A percentile compares a stretch with the other conserved stretches of the same genome.
Conservation (phyloP, 495 filamentous ascomycete genomes). For the Lichina pygmaea region DNA sequence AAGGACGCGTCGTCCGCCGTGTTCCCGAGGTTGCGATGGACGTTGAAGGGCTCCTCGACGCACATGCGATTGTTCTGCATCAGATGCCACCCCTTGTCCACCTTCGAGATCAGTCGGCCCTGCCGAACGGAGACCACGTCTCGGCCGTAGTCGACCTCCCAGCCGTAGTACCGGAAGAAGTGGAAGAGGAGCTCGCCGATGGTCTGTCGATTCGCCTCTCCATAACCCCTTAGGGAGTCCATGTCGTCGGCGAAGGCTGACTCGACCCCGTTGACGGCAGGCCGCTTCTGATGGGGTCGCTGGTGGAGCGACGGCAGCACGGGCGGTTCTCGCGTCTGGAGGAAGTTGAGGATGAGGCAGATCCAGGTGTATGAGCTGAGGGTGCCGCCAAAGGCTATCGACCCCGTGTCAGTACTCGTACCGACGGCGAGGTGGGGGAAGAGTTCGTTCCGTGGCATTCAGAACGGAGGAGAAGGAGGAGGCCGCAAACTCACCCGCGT, state of each 20-base stretch:
- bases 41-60: slow-evolving; percentile 93
- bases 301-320: slow-evolving; percentile 73
- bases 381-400: slow-evolving; percentile 63
- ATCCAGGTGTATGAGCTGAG: slow-evolving; percentile 99
- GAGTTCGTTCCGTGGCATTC: neutral
- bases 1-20: slow-evolving; percentile 90
- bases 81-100: slow-evolving; percentile 63
- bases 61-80: slow-evolving; percentile 59
- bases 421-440: no score
- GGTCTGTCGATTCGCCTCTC: slow-evolving; percentile 54
- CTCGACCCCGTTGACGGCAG: slow-evolving; percentile 30
- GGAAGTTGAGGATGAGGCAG: slow-evolving; percentile 89
- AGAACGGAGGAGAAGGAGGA: neutral
- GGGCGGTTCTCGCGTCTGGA: slow-evolving; percentile 71
- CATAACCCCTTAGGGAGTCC: slow-evolving; percentile 40
- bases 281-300: slow-evolving; percentile 31
- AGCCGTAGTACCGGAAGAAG: slow-evolving; percentile 83
- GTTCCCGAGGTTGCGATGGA: slow-evolving; percentile 76
- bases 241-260: slow-evolving; percentile 72
- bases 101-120: slow-evolving; percentile 57
- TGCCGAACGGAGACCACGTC: slow-evolving; percentile 66
- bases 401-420: no score
- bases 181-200: slow-evolving; percentile 65
- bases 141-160: slow-evolving; percentile 77
- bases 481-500: slow-evolving; percentile 43